Conservation (phyloP, 805 yeast species). For the Aciculoconidium aculeatum region DNA sequence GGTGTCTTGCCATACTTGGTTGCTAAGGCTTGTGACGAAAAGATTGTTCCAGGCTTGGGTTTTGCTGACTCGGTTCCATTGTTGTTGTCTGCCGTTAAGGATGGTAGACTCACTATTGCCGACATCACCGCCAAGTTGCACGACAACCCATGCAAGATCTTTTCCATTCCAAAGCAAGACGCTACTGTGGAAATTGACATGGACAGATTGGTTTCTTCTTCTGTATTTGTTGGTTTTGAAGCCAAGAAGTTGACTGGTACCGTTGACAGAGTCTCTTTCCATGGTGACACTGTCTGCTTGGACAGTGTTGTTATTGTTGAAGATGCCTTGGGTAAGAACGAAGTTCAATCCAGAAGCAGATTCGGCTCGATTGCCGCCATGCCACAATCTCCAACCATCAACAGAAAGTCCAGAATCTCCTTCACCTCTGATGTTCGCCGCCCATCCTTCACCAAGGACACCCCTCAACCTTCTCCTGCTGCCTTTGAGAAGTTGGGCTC, state of each 20-base stretch:
- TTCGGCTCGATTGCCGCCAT: conserved; percentile 26
- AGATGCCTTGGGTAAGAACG: conserved; percentile 57
- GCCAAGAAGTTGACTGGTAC: conserved; percentile 62
- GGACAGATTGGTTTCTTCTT: conserved; percentile 53
- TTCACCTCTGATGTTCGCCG: conserved; percentile 29
- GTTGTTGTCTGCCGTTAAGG: conserved; percentile 71
- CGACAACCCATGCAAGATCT: conserved; percentile 74
- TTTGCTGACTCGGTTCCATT: conserved; percentile 77
- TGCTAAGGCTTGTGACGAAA: conserved; percentile 58
- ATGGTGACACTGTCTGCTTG: conserved; percentile 73
- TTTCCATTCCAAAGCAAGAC: conserved; percentile 76
- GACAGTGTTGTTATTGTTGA: conserved; percentile 69
- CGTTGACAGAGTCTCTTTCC: conserved; percentile 80
- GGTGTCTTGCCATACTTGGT: conserved; percentile 74
- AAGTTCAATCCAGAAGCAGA: conserved; percentile 40
- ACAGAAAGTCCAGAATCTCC: conserved; percentile 31
- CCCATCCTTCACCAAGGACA: conserved; percentile 31
- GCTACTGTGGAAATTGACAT: conserved; percentile 77
- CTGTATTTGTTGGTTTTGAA: conserved; percentile 29
- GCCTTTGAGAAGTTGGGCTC: conserved; percentile 50
- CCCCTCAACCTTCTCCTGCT: conserved; percentile 37
- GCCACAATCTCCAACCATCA: conserved; percentile 27
- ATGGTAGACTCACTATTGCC: conserved; percentile 62
- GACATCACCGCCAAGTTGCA: conserved; percentile 72
- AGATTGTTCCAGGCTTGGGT: conserved; percentile 68